A percentile compares a stretch with the other conserved stretches of the same genome.
Conservation (phyloP, 176 grass and related monocot genomes). For the Musa beccarii region DNA sequence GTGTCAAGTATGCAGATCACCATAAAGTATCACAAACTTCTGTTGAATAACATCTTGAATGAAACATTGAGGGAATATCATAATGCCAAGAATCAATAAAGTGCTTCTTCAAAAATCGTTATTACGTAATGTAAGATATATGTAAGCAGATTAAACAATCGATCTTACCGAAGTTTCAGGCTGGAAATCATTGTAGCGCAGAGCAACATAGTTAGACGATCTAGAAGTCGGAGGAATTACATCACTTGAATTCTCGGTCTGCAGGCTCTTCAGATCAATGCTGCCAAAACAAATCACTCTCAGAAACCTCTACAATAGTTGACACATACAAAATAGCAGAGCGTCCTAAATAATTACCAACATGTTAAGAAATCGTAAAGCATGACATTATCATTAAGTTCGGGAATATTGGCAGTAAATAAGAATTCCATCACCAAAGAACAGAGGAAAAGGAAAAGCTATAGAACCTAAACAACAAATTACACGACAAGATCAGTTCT, state of each 20-base stretch:
- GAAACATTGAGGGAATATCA: neutral
- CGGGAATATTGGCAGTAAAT: neutral
- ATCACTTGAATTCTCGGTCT: constrained; percentile 50
- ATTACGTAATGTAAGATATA: neutral
- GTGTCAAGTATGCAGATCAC: no score
- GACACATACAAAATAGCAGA: constrained; percentile 11
- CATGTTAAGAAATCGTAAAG: neutral
- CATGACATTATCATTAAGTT: no score
- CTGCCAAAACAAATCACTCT: constrained; percentile 30
- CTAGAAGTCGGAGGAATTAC: constrained; percentile 66
- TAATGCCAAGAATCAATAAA: constrained; percentile 7
- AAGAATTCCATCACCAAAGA: neutral
- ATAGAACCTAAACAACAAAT: neutral
- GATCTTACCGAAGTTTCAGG: constrained; percentile 54
- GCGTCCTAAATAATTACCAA: neutral
- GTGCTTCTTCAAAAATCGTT: neutral
- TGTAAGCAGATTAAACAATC: constrained; percentile 11
- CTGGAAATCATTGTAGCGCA: constrained; percentile 63
- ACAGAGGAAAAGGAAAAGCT: neutral
- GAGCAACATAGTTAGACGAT: constrained; percentile 65
- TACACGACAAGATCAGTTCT: neutral
- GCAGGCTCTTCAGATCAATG: constrained; percentile 88
- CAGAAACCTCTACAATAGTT: neutral
- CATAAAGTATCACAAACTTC: no score
- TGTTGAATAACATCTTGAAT: neutral